Evolutionary conservation across 768 basidiomycete species (phyloP), one percentile per base, ranked within the genome.

Genomic region (Daedaleopsis nitida): DNA sequence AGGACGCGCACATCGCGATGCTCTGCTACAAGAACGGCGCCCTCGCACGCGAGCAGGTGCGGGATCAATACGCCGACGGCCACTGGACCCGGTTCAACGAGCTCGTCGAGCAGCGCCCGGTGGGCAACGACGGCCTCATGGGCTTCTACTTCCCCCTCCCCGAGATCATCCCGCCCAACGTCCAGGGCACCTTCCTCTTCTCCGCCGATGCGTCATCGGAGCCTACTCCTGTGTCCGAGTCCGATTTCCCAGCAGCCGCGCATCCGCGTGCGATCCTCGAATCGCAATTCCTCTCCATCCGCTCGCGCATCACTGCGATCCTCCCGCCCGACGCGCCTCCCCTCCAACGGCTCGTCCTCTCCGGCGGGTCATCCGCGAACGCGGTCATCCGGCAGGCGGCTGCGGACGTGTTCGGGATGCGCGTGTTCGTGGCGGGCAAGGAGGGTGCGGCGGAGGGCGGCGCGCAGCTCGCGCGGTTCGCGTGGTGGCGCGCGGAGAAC

Each of bases 1-100:
- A 75, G 4, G 77, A 81, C 39, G 85, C 82, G 1, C 86, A 90
- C 68, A 93, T 95, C 69, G 89, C 87, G 35, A 96, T 96, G 93
- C 82, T 96, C 11, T 94, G 92, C 73, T 94, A 94, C 78, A 95
- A 94, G 74, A 91, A 94, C 66, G 92, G 92, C 21, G 89, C 91
- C 0, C 81, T 94, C 10, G 88, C 91, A 1, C 84, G 94, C 47
- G 89, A 94, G 69, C 82, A 87, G 64, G 80, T 95, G 17, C 85
- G 89, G 11, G 83, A 94, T 68, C 76, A 73, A 49, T 85, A 87
- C 69, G 85, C 85, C 50, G 73, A 78, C 48, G 72, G 78, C 7
- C 75, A 84, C 60, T 96, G 93, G 92, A 73, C 74, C 35, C 75
- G 72, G 37, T 96, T 89, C 78, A 92, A 92, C 73, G 71, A 81